Conservation (phyloP, 176 grass and related monocot species). For the Aegilops umbellulata region DNA sequence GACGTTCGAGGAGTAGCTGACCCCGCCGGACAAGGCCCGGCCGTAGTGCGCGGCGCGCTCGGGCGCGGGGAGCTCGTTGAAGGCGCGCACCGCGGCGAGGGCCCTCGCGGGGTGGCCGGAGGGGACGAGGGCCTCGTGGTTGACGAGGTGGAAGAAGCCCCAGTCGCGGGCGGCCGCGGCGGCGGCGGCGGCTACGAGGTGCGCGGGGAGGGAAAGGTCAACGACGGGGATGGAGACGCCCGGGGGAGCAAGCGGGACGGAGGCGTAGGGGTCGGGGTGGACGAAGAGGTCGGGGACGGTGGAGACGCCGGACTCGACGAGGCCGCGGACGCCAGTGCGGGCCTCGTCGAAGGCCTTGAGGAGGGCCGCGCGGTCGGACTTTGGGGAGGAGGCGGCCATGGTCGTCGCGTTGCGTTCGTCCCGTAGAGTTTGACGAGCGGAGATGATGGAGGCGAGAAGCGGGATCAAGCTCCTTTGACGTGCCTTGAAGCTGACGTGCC, state of each 20-base stretch:
- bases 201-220: slow-evolving; percentile 39
- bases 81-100: slow-evolving; percentile 51
- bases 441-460: not conserved
- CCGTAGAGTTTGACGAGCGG: not conserved
- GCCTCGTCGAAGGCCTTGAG: slow-evolving; percentile 74
- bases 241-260: not conserved
- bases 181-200: slow-evolving; percentile 13
- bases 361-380: slow-evolving; percentile 38
- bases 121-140: slow-evolving; percentile 47
- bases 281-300: slow-evolving; percentile 44
- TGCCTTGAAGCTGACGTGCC: not conserved
- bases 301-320: slow-evolving; percentile 63
- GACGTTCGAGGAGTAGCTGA: slow-evolving; percentile 68
- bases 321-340: slow-evolving; percentile 62
- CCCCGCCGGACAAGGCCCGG: slow-evolving; percentile 41
- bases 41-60: slow-evolving; percentile 62
- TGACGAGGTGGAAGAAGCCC: slow-evolving; percentile 81
- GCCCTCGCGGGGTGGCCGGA: slow-evolving; percentile 17
- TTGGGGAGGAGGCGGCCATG: slow-evolving; percentile 5
- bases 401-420: not conserved
- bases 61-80: slow-evolving; percentile 54
- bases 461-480: not conserved
- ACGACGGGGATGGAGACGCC: slow-evolving; percentile 36
- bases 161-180: slow-evolving; percentile 39
- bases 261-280: slow-evolving; percentile 37